A percentile compares a stretch with the other conserved stretches of the same genome.
These are phyloP conservation scores for Xylaria sp. DNA, from an alignment of 2,329 filamentous ascomycete species.

Conservation along the genomic window DNA sequence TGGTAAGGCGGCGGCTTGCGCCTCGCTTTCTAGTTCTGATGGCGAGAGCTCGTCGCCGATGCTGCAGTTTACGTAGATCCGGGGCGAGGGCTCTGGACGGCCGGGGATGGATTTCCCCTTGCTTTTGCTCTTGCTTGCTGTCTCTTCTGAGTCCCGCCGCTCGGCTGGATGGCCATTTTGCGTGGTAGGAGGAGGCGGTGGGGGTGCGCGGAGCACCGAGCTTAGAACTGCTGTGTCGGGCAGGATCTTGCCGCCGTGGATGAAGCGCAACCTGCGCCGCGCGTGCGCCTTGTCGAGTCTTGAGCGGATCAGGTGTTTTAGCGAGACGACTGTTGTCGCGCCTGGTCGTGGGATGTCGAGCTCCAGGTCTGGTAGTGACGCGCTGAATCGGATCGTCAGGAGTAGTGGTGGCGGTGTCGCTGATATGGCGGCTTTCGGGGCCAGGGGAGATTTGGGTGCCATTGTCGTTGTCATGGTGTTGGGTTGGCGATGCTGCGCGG, in stretches of 20 bases:
- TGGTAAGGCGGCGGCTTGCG: constrained; percentile 52
- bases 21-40: constrained; percentile 76
- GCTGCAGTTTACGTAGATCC: constrained; percentile 92
- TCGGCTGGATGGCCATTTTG: neutral
- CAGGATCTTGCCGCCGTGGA: constrained; percentile 88
- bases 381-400: constrained; percentile 90
- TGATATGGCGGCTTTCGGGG: constrained; percentile 25
- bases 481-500: constrained; percentile 9
- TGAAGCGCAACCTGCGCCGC: constrained; percentile 81
- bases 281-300: constrained; percentile 72
- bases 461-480: constrained; percentile 18
- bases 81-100: constrained; percentile 56
- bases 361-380: constrained; percentile 82
- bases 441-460: constrained; percentile 29
- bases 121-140: constrained; percentile 54
- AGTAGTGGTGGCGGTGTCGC: constrained; percentile 59
- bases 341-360: constrained; percentile 77
- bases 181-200: constrained; percentile 58
- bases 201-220: constrained; percentile 71
- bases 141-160: neutral
- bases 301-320: constrained; percentile 84
- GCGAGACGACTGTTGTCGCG: constrained; percentile 76
- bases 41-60: constrained; percentile 79
- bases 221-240: constrained; percentile 76
- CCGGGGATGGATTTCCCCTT: constrained; percentile 76